These are phyloP conservation scores for Gamsiella multidivaricata DNA, from an alignment of 192 early-diverging fungal species.

Conservation along the genomic window DNA sequence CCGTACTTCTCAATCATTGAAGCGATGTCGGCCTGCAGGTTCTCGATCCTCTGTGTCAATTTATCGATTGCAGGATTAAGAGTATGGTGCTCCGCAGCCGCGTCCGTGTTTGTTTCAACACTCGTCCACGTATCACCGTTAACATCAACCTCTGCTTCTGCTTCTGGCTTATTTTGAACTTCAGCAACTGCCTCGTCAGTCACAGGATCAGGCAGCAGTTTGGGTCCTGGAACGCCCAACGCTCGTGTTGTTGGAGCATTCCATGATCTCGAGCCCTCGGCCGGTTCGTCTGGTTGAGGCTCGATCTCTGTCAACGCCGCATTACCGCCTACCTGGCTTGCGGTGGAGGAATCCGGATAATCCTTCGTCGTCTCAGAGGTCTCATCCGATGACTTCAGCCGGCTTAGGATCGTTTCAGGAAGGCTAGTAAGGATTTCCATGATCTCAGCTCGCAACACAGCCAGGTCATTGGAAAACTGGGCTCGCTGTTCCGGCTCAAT, in stretches of 20 bases:
- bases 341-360: no score
- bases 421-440: slow-evolving; percentile 1
- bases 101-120: not conserved
- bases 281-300: not conserved
- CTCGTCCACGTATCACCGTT: not conserved
- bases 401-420: not conserved
- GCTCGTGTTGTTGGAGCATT: not conserved
- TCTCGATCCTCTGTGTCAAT: not conserved
- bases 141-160: not conserved
- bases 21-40: slow-evolving; percentile 4
- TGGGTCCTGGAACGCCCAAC: not conserved
- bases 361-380: not conserved
- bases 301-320: not conserved
- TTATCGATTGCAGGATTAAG: not conserved
- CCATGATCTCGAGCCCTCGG: no score
- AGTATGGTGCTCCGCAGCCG: not conserved
- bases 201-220: not conserved
- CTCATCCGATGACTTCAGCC: not conserved
- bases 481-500: not conserved
- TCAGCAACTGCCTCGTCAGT: not conserved
- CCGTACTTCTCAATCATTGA: slow-evolving; percentile 21
- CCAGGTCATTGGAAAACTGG: slow-evolving; percentile 5
- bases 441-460: slow-evolving; percentile 10
- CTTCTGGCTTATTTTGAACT: no score
- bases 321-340: no score